These are phyloP conservation scores for Rosa rugosa DNA, from an alignment of 306 rosid genomes.

Conservation along the genomic window DNA sequence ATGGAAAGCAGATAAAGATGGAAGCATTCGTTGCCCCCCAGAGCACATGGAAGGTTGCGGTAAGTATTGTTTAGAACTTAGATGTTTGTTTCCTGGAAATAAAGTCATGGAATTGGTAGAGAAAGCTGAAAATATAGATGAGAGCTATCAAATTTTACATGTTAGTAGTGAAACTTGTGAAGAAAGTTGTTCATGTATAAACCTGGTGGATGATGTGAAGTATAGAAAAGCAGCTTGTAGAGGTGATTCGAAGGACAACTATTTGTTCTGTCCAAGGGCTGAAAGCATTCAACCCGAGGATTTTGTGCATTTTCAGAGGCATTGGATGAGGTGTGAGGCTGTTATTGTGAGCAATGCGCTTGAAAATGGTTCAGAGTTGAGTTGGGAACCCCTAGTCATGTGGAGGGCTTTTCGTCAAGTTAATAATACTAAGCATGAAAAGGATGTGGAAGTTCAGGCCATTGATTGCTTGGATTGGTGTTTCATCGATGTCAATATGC, in stretches of 20 bases:
- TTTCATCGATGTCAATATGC: slow-evolving; percentile 58
- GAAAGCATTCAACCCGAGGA: slow-evolving; percentile 37
- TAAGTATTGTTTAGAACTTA: slow-evolving; percentile 45
- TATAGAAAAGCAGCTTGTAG: slow-evolving; percentile 67
- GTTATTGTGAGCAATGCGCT: slow-evolving; percentile 79
- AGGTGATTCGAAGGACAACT: slow-evolving; percentile 29
- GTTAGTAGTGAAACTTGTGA: slow-evolving; percentile 14
- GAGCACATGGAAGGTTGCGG: slow-evolving; percentile 40
- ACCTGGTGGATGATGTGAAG: slow-evolving; percentile 20
- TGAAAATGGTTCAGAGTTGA: slow-evolving; percentile 64
- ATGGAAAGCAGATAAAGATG: slow-evolving; percentile 48
- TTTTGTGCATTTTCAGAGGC: slow-evolving; percentile 70
- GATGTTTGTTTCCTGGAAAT: slow-evolving; percentile 39
- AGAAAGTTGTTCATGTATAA: slow-evolving; percentile 47
- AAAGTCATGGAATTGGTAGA: slow-evolving; percentile 44
- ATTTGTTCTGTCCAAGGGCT: slow-evolving; percentile 44
- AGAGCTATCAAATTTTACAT: slow-evolving; percentile 29
- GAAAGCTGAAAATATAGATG: slow-evolving; percentile 50
- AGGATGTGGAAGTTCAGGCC: slow-evolving; percentile 48
- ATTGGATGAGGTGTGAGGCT: slow-evolving; percentile 85
- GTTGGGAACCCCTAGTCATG: slow-evolving; percentile 55
- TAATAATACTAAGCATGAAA: slow-evolving; percentile 31
- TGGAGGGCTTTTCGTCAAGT: slow-evolving; percentile 86
- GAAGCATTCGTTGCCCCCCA: slow-evolving; percentile 66
- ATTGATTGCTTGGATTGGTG: slow-evolving; percentile 80